Evolutionary conservation across 2,329 filamentous ascomycete genomes (phyloP).

Genomic region (Trichothecium sympodiale): DNA sequence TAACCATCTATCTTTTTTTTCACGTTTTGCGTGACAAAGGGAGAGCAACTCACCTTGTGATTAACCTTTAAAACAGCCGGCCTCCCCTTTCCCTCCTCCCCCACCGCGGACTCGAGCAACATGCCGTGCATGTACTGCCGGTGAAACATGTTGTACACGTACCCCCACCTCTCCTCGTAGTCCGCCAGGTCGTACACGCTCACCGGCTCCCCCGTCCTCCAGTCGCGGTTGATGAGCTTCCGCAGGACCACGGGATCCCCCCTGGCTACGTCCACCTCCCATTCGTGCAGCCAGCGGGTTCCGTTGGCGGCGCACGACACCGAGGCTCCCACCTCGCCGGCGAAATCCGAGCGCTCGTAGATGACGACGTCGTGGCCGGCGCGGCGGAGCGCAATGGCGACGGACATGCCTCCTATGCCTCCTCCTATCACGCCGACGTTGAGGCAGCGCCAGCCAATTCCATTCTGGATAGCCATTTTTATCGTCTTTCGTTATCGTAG

Average conservation of each 20-base stretch:
- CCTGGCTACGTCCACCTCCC: conserved; percentile 51
- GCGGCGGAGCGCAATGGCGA: conserved; percentile 33
- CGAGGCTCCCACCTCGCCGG: conserved; percentile 56
- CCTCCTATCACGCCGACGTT: conserved; percentile 32
- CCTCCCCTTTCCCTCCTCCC: conserved; percentile 37
- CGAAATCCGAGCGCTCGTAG: conserved; percentile 56
- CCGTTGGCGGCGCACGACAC: conserved; percentile 61
- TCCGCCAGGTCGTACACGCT: conserved; percentile 54
- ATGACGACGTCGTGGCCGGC: conserved; percentile 42
- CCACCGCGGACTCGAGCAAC: conserved; percentile 48
- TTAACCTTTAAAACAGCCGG: conserved; percentile 46
- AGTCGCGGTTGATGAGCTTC: conserved; percentile 59
- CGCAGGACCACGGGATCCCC: conserved; percentile 55
- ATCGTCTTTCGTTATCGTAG: too few species aligned
- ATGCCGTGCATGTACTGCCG: conserved; percentile 58
- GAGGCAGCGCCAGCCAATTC: conserved; percentile 29
- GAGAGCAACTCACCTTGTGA: conserved; percentile 29
- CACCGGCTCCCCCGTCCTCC: conserved; percentile 55
- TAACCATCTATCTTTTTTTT: too few species aligned
- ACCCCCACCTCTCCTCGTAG: conserved; percentile 55
- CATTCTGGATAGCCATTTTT: too few species aligned
- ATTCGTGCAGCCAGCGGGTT: conserved; percentile 58
- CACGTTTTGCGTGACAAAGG: not conserved
- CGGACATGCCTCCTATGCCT: conserved; percentile 36
- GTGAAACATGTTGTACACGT: conserved; percentile 60